Evolutionary conservation across 2,329 filamentous ascomycete genomes (phyloP).

Genomic region (Penicillium decumbens): DNA sequence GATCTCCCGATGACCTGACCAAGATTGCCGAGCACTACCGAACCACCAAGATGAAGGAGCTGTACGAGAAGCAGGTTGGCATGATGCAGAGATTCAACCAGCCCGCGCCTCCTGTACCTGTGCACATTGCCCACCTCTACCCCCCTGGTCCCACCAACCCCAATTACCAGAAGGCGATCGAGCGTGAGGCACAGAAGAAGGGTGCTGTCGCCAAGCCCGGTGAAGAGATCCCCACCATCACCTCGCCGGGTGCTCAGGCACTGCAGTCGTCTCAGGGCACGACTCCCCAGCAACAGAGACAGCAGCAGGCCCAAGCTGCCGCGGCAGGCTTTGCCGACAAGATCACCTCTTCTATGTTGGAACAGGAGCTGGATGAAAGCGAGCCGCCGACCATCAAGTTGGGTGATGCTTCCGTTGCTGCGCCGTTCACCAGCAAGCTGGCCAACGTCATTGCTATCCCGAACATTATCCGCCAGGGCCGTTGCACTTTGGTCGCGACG

Average conservation of each 20-base stretch:
- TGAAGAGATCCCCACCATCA: slow-evolving; percentile 60
- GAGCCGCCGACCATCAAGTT: slow-evolving; percentile 96
- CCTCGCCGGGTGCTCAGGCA: slow-evolving; percentile 61
- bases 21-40: slow-evolving; percentile 90
- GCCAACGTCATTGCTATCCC: slow-evolving; percentile 95
- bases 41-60: slow-evolving; percentile 95
- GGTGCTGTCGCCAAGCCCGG: slow-evolving; percentile 57
- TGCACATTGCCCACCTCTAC: slow-evolving; percentile 87
- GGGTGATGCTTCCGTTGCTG: slow-evolving; percentile 92
- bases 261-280: slow-evolving; percentile 49
- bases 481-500: slow-evolving; percentile 94
- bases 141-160: slow-evolving; percentile 86
- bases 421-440: slow-evolving; percentile 95
- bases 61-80: slow-evolving; percentile 91
- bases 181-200: slow-evolving; percentile 78
- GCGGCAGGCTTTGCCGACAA: slow-evolving; percentile 79
- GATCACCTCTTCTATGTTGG: slow-evolving; percentile 81
- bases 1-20: slow-evolving; percentile 81
- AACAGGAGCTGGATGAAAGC: slow-evolving; percentile 77
- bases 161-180: slow-evolving; percentile 87
- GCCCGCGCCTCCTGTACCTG: slow-evolving; percentile 83
- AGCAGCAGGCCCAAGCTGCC: slow-evolving; percentile 60
- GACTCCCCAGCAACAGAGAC: slow-evolving; percentile 48
- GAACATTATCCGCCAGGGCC: slow-evolving; percentile 96
- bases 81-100: slow-evolving; percentile 96